phyloP scores from a whole-genome alignment of 2,329 filamentous ascomycete species.

The Colletotrichum shisoi region DNA sequence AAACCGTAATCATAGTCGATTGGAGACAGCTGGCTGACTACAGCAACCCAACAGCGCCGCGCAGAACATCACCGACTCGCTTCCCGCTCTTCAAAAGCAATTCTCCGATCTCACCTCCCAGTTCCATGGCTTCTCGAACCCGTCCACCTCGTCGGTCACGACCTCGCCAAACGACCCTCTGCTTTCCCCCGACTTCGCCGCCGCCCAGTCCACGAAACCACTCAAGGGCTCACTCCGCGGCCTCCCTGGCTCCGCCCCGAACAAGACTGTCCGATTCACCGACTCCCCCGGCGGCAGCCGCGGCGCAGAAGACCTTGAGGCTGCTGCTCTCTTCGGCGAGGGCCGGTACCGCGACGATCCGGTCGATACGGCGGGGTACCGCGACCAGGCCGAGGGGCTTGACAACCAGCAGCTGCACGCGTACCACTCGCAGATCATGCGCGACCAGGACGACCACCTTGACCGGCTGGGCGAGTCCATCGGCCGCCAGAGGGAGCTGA shows the following conservation, averaged over 20 bases:
- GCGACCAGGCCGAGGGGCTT: slow-evolving; percentile 66
- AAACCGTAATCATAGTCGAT: not conserved
- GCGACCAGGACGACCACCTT: slow-evolving; percentile 93
- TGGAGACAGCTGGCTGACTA: not conserved
- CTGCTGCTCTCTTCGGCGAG: slow-evolving; percentile 56
- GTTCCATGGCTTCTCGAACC: slow-evolving; percentile 73
- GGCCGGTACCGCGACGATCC: slow-evolving; percentile 75
- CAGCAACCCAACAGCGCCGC: slow-evolving; percentile 51
- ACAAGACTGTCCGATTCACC: slow-evolving; percentile 86
- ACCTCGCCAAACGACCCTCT: slow-evolving; percentile 70
- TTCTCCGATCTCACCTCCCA: slow-evolving; percentile 79
- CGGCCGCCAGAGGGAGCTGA: slow-evolving; percentile 86
- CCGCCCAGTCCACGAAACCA: slow-evolving; percentile 59
- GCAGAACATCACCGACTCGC: slow-evolving; percentile 66
- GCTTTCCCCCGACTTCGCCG: slow-evolving; percentile 69
- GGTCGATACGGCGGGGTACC: slow-evolving; percentile 62
- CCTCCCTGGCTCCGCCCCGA: slow-evolving; percentile 46
- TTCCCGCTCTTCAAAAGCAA: slow-evolving; percentile 75
- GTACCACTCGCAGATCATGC: slow-evolving; percentile 81
- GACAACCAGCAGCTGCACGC: slow-evolving; percentile 86
- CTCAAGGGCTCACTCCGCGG: slow-evolving; percentile 44
- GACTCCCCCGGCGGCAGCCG: slow-evolving; percentile 61
- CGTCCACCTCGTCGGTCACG: slow-evolving; percentile 60
- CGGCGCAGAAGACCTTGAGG: slow-evolving; percentile 54
- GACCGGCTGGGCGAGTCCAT: slow-evolving; percentile 87